Conservation (phyloP, 2,329 filamentous ascomycete species). For the Leptographium flavum region DNA sequence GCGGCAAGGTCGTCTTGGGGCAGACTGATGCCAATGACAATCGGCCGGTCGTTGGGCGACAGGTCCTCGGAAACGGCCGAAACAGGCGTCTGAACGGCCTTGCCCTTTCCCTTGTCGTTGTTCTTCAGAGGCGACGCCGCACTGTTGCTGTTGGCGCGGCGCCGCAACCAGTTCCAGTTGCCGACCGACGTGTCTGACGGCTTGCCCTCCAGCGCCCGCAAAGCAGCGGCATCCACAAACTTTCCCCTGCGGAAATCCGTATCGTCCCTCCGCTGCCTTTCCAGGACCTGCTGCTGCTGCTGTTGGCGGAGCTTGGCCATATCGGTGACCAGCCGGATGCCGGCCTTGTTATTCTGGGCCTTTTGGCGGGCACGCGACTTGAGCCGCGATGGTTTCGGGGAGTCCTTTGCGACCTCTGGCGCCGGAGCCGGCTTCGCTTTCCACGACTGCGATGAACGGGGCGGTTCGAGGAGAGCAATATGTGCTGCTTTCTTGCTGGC, state of each 20-base stretch:
- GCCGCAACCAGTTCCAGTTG: slow-evolving; percentile 42
- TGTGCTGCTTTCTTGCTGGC: too few relatives aligned
- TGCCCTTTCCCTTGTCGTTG: background rate
- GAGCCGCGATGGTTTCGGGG: slow-evolving; percentile 28
- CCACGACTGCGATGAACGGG: too few relatives aligned
- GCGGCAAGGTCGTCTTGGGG: slow-evolving; percentile 34
- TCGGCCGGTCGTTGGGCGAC: slow-evolving; percentile 56
- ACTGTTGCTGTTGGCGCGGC: slow-evolving; percentile 19
- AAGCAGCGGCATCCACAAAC: slow-evolving; percentile 44
- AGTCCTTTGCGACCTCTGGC: slow-evolving; percentile 11
- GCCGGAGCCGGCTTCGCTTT: slow-evolving; percentile 25
- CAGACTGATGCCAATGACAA: slow-evolving; percentile 57
- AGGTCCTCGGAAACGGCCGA: slow-evolving; percentile 28
- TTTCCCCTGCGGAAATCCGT: slow-evolving; percentile 21
- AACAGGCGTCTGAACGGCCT: slow-evolving; percentile 6
- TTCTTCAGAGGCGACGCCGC: slow-evolving; percentile 10
- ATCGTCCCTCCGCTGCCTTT: slow-evolving; percentile 15
- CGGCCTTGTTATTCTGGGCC: slow-evolving; percentile 43
- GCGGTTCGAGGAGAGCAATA: too few relatives aligned
- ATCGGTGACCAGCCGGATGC: slow-evolving; percentile 57
- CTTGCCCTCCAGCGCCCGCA: slow-evolving; percentile 44
- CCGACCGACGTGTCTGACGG: slow-evolving; percentile 39
- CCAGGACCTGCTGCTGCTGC: slow-evolving; percentile 21
- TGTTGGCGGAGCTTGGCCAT: slow-evolving; percentile 38
- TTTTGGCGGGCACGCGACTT: slow-evolving; percentile 49